phyloP scores from a whole-genome alignment of 352 stramenopile species.

The Bremia lactucae region DNA sequence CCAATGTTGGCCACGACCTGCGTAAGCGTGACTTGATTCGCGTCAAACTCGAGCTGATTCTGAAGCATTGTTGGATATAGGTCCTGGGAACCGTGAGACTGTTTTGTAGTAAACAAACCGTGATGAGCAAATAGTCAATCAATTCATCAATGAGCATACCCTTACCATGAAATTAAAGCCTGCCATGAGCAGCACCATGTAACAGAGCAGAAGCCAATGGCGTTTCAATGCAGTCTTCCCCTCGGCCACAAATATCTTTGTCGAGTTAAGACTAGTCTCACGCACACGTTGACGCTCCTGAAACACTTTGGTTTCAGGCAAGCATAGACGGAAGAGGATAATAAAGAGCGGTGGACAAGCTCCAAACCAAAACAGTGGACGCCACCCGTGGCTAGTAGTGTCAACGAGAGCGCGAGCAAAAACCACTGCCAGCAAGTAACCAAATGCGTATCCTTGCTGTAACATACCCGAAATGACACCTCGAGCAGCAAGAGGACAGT shows the following conservation, averaged over 20 bases:
- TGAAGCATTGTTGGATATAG: slow-evolving; percentile 43
- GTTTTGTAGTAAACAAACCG: background rate
- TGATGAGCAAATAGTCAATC: no score
- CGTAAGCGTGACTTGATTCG: slow-evolving; percentile 34
- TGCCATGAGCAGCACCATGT: slow-evolving; percentile 38
- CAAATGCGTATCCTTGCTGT: slow-evolving; percentile 40
- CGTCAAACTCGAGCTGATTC: slow-evolving; percentile 35
- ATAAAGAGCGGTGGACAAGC: slow-evolving; percentile 35
- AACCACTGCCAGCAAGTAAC: slow-evolving; percentile 30
- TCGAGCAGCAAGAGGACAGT: slow-evolving; percentile 27
- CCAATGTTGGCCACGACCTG: slow-evolving; percentile 40
- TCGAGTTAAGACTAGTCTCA: slow-evolving; percentile 23
- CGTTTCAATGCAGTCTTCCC: slow-evolving; percentile 33
- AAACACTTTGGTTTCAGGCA: slow-evolving; percentile 36
- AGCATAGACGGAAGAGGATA: slow-evolving; percentile 27
- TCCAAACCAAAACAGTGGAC: slow-evolving; percentile 39
- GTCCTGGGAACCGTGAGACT: slow-evolving; percentile 39
- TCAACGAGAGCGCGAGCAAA: slow-evolving; percentile 27
- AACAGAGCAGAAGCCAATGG: slow-evolving; percentile 33
- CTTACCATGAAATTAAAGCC: slow-evolving; percentile 39
- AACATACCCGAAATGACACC: slow-evolving; percentile 44
- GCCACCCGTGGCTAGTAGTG: slow-evolving; percentile 37
- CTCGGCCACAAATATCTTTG: slow-evolving; percentile 26
- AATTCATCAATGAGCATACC: background rate
- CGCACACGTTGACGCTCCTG: slow-evolving; percentile 25